Evolutionary conservation across 257 asterid genomes (phyloP).

Genomic region (Rauvolfia tetraphylla): DNA sequence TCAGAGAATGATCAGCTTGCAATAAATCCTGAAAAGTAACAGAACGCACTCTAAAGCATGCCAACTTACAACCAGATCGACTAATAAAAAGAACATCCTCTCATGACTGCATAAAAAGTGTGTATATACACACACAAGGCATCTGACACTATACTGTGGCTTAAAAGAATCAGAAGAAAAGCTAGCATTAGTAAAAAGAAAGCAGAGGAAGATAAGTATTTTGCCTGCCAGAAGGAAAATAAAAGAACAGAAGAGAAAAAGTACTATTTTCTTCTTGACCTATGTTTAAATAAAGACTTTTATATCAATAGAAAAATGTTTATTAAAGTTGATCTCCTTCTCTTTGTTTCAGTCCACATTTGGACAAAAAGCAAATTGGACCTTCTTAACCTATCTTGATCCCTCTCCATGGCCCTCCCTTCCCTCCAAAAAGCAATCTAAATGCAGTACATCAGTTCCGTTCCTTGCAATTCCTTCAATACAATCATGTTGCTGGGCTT

Average conservation of each 20-base stretch:
- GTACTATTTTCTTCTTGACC: neutral
- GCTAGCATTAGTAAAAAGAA: neutral
- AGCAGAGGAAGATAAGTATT: neutral
- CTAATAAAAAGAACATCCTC: neutral
- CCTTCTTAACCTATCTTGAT: neutral
- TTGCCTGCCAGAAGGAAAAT: neutral
- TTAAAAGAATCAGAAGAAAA: neutral
- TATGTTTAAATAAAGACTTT: neutral
- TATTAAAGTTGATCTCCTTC: neutral
- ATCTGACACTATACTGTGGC: neutral
- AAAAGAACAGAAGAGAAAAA: neutral
- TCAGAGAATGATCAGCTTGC: constrained; percentile 65
- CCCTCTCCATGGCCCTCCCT: neutral
- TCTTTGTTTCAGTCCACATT: neutral
- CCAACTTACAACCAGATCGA: constrained; percentile 6
- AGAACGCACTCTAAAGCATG: constrained; percentile 14
- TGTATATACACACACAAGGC: neutral
- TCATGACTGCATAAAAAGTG: neutral
- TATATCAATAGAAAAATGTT: neutral
- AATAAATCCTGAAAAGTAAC: constrained; percentile 59
- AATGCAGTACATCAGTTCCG: neutral
- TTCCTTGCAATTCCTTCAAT: neutral
- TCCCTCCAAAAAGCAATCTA: neutral
- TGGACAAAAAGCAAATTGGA: neutral
- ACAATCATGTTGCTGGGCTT: neutral